phyloP scores from a whole-genome alignment of 345 rosid genomes.

The Moringa oleifera region DNA sequence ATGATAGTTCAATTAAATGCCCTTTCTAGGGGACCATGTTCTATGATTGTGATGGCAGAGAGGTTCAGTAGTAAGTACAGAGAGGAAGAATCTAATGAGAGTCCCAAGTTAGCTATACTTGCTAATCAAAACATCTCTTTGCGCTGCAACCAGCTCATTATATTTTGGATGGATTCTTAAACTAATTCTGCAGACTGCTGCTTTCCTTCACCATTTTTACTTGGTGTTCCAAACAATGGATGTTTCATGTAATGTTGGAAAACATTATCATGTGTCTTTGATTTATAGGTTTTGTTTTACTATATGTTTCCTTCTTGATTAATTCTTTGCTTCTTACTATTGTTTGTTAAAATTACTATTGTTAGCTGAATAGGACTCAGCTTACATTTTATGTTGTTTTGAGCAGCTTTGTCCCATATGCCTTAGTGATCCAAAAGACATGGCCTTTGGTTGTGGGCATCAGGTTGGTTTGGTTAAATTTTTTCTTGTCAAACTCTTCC shows the following conservation, averaged over 20 bases:
- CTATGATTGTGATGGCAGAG: too few relatives aligned
- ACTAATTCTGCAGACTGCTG: background rate
- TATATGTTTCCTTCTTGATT: background rate
- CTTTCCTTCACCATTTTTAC: too few relatives aligned
- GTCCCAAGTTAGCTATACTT: background rate
- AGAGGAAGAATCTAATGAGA: too few relatives aligned
- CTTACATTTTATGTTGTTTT: background rate
- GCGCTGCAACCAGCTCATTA: background rate
- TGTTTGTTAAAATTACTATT: background rate
- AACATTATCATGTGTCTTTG: too few relatives aligned
- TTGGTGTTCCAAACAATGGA: too few relatives aligned
- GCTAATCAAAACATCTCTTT: background rate
- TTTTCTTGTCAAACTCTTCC: too few relatives aligned
- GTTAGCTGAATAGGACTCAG: background rate
- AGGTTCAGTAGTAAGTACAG: too few relatives aligned
- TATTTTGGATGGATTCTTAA: background rate
- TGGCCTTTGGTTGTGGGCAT: constrained; percentile 99
- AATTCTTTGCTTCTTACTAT: background rate
- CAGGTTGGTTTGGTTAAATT: too few relatives aligned
- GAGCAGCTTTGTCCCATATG: constrained; percentile 85
- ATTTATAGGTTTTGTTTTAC: too few relatives aligned
- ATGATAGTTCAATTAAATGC: background rate
- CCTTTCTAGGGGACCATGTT: background rate
- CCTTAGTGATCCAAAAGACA: constrained; percentile 58
- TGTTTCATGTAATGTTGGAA: too few relatives aligned